Conservation (phyloP, 441 rosid genomes). For the Arabidopsis hybrid region DNA sequence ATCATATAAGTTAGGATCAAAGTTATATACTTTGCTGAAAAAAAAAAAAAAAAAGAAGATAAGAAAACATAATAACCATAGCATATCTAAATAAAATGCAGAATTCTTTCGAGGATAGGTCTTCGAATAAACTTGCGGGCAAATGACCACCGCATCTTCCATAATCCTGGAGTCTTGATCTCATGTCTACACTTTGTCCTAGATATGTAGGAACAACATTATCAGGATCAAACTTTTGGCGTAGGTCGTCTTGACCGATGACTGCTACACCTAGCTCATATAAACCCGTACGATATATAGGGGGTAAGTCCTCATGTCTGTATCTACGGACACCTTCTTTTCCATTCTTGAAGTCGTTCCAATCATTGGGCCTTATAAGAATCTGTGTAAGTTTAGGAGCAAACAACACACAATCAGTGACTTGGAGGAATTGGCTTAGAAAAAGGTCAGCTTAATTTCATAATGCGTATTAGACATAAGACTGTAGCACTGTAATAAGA, state of each 20-base stretch:
- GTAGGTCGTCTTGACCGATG: slow-evolving; percentile 23
- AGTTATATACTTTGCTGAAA: background rate
- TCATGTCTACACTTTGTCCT: slow-evolving; percentile 79
- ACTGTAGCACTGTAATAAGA: background rate
- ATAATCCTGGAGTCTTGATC: slow-evolving; percentile 78
- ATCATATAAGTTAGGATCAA: background rate
- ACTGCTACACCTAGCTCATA: slow-evolving; percentile 74
- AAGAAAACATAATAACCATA: background rate
- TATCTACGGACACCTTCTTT: slow-evolving; percentile 75
- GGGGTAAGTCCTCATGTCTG: slow-evolving; percentile 72
- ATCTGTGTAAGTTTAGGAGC: slow-evolving; percentile 44
- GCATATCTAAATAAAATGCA: background rate
- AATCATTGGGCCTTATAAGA: slow-evolving; percentile 71
- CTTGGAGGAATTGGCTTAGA: background rate
- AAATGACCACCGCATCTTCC: slow-evolving; percentile 86
- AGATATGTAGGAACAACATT: slow-evolving; percentile 59
- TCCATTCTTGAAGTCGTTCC: slow-evolving; percentile 61
- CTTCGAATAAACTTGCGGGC: background rate
- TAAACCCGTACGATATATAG: slow-evolving; percentile 54
- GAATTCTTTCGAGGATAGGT: background rate
- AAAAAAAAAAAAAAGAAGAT: background rate
- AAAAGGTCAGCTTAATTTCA: background rate
- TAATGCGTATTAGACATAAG: slow-evolving; percentile 6
- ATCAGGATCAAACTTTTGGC: slow-evolving; percentile 50
- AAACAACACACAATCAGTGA: background rate